phyloP scores from a whole-genome alignment of 2,329 filamentous ascomycete species.

The Bipolaris victoriae region DNA sequence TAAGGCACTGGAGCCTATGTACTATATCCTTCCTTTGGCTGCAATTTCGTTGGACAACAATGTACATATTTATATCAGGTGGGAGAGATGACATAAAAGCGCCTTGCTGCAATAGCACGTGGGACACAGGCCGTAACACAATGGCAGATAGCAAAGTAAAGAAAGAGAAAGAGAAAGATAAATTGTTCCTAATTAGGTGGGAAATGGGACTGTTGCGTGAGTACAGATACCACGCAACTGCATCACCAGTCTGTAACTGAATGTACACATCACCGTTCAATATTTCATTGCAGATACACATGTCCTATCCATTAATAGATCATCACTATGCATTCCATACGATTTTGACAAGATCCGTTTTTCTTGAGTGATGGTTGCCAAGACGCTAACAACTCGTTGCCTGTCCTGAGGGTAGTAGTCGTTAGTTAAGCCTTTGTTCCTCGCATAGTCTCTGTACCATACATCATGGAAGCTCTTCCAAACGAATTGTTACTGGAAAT shows the following conservation, averaged over 20 bases:
- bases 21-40: constrained; percentile 24
- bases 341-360: background rate
- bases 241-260: constrained; percentile 20
- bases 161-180: background rate
- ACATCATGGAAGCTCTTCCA: constrained; percentile 7
- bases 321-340: background rate
- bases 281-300: background rate
- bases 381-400: background rate
- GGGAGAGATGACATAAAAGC: constrained; percentile 4
- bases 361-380: background rate
- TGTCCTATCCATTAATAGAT: background rate
- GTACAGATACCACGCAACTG: constrained; percentile 12
- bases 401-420: background rate
- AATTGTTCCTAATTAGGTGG: constrained; percentile 8
- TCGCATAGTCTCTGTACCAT: background rate
- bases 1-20: constrained; percentile 31
- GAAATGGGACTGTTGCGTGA: constrained; percentile 19
- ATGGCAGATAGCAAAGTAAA: constrained; percentile 12
- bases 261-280: constrained; percentile 2
- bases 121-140: constrained; percentile 8
- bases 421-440: background rate
- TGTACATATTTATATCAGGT: constrained; percentile 30
- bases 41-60: constrained; percentile 29
- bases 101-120: constrained; percentile 8
- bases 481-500: constrained; percentile 12